Conservation (phyloP, 2,329 filamentous ascomycete species). For the Phyllachora maydis region DNA sequence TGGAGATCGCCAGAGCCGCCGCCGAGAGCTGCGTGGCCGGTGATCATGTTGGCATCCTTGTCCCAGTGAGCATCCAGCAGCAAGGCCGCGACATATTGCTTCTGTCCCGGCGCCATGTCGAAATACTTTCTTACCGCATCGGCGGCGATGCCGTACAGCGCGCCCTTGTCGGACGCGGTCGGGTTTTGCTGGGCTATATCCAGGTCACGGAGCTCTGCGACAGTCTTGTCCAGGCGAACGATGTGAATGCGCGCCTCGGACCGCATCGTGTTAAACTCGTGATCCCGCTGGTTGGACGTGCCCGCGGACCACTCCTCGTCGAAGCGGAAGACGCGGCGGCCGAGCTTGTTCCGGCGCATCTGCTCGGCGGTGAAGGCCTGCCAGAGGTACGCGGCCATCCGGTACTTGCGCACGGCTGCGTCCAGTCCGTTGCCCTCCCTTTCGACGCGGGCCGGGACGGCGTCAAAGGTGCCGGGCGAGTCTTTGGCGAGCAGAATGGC, state of each 20-base stretch:
- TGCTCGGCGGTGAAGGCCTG: constrained; percentile 94
- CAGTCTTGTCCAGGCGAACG: constrained; percentile 63
- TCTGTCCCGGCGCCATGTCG: constrained; percentile 52
- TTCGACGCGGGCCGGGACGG: constrained; percentile 51
- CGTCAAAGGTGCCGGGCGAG: constrained; percentile 70
- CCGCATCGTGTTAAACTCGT: constrained; percentile 50
- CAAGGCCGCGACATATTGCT: constrained; percentile 71
- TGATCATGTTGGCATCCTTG: constrained; percentile 42
- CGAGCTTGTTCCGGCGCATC: constrained; percentile 78
- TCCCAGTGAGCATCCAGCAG: constrained; percentile 86
- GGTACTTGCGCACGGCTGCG: constrained; percentile 69
- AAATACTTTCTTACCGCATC: constrained; percentile 67
- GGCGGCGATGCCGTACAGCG: constrained; percentile 56
- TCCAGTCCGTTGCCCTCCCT: constrained; percentile 69
- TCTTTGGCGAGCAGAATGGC: constrained; percentile 78
- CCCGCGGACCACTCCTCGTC: constrained; percentile 91
- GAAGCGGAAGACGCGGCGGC: constrained; percentile 69
- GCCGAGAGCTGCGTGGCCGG: constrained; percentile 70
- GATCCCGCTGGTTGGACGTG: constrained; percentile 57
- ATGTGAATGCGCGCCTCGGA: constrained; percentile 84
- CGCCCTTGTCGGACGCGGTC: constrained; percentile 46
- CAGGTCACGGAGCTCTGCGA: constrained; percentile 63
- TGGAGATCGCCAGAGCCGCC: constrained; percentile 53
- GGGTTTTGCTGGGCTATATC: constrained; percentile 61
- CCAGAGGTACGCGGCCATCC: constrained; percentile 92